Conservation (phyloP, 371 early-diverging fungal genomes). For the Globomyces sp. region DNA sequence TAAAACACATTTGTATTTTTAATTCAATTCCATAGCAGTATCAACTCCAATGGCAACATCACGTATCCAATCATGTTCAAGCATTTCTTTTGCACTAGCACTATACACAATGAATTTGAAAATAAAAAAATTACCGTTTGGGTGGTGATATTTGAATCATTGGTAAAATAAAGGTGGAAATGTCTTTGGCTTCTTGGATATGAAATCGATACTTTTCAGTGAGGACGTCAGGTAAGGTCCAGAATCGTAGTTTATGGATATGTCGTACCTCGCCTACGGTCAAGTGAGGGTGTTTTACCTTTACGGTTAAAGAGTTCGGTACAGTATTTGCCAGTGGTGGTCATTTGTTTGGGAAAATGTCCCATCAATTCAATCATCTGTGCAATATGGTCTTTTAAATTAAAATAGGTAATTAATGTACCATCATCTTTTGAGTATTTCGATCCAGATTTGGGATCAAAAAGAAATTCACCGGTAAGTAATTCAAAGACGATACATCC, state of each 20-base stretch:
- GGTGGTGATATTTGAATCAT: slow-evolving; percentile 44
- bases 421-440: slow-evolving; percentile 89
- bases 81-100: slow-evolving; percentile 22
- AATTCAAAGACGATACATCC: slow-evolving; percentile 93
- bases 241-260: slow-evolving; percentile 78
- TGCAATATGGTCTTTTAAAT: slow-evolving; percentile 81
- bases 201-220: slow-evolving; percentile 76
- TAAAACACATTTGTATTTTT: too few relatives aligned
- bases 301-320: slow-evolving; percentile 75
- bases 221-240: slow-evolving; percentile 80
- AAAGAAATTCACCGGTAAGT: slow-evolving; percentile 91
- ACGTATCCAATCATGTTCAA: slow-evolving; percentile 8
- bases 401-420: slow-evolving; percentile 25
- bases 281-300: slow-evolving; percentile 19
- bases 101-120: slow-evolving; percentile 2
- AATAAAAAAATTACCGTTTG: slow-evolving; percentile 28
- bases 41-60: background rate
- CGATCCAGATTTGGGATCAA: slow-evolving; percentile 87
- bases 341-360: slow-evolving; percentile 69
- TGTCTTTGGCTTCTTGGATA: slow-evolving; percentile 32
- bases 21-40: too few relatives aligned
- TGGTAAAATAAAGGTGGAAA: slow-evolving; percentile 45
- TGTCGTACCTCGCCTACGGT: slow-evolving; percentile 50
- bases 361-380: slow-evolving; percentile 94
- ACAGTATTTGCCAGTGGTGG: slow-evolving; percentile 72